Percentiles rank a stretch among this genome's conserved stretches.
phyloP scores from a whole-genome alignment of 345 rosid genomes.

The Hibiscus trionum region DNA sequence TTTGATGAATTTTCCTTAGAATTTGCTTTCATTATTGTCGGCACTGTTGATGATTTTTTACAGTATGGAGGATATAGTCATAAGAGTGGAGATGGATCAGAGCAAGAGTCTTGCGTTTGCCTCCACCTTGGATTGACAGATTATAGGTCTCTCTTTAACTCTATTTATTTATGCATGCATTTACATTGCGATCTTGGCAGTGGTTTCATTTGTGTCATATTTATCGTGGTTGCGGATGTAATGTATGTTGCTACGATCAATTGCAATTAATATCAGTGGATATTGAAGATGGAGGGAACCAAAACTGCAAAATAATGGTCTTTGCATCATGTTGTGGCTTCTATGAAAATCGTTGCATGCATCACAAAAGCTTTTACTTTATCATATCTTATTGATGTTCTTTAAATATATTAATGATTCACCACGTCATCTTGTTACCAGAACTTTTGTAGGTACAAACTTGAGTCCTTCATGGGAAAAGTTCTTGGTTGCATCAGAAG shows the following conservation, averaged over 20 bases:
- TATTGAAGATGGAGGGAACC: not conserved
- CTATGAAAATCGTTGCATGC: not conserved
- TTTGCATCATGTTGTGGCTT: not conserved
- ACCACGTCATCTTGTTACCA: constrained; percentile 25
- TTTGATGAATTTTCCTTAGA: too few species aligned
- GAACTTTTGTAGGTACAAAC: constrained; percentile 90
- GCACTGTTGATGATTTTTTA: constrained; percentile 11
- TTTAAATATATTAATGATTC: constrained; percentile 8
- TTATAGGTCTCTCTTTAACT: constrained; percentile 52
- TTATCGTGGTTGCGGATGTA: not conserved
- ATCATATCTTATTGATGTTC: constrained; percentile 3
- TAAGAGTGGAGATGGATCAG: constrained; percentile 29
- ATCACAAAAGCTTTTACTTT: not conserved
- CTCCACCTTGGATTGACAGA: constrained; percentile 85
- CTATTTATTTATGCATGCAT: not conserved
- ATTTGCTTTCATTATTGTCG: not conserved
- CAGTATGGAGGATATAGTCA: constrained; percentile 68
- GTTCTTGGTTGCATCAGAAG: constrained; percentile 67
- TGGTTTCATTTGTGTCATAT: not conserved
- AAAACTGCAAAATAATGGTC: not conserved
- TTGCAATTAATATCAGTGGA: not conserved
- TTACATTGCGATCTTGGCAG: not conserved
- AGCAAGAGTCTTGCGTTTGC: constrained; percentile 31
- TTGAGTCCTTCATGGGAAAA: constrained; percentile 75
- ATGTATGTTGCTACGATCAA: not conserved